Evolutionary conservation across 73 alveolate species (phyloP).

Genomic region (Tetrahymena malaccensis): DNA sequence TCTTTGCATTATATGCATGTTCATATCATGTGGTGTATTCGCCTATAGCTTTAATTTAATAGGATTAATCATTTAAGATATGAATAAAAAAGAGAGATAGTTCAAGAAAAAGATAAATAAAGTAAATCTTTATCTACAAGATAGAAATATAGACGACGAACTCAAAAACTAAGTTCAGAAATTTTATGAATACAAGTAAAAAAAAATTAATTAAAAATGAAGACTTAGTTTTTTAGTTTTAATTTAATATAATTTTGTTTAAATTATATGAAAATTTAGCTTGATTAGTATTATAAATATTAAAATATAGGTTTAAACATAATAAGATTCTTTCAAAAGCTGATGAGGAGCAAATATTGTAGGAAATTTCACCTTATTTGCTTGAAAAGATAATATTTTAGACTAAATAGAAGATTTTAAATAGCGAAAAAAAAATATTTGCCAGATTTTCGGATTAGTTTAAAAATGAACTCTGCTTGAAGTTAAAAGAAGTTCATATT

Average conservation of each 20-base stretch:
- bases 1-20: background rate
- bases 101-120: background rate
- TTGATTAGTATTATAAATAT: background rate
- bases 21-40: background rate
- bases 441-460: background rate
- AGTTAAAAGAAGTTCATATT: background rate
- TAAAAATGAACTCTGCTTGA: background rate
- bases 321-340: background rate
- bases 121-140: background rate
- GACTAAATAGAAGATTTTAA: background rate
- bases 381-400: background rate
- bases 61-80: background rate
- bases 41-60: background rate
- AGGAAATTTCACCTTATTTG: background rate
- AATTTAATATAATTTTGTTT: too few species aligned
- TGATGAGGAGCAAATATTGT: background rate
- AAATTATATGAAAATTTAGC: background rate
- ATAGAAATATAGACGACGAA: background rate
- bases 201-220: background rate
- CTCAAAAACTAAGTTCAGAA: background rate
- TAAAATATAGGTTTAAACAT: background rate
- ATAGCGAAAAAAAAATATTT: background rate
- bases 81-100: background rate
- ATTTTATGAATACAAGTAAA: background rate
- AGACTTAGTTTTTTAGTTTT: background rate